Conservation (phyloP, 2,329 filamentous ascomycete species). For the Aspergillus sp. region DNA sequence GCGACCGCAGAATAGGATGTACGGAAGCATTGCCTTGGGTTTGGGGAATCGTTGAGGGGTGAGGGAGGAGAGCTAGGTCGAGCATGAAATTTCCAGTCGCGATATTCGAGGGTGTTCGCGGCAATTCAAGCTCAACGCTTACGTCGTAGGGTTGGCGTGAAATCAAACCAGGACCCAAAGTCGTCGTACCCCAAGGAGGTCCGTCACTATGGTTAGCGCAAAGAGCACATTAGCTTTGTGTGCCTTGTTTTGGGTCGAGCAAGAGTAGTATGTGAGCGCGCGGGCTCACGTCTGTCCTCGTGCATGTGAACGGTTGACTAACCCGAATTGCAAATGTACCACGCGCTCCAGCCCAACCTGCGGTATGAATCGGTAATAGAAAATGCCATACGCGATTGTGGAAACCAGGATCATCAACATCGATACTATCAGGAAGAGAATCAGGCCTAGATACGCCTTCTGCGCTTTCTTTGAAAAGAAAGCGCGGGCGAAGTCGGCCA, state of each 20-base stretch:
- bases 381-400: constrained; percentile 60
- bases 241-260: not conserved
- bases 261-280: not conserved
- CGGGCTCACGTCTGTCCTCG: too few species aligned
- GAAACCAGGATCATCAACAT: constrained; percentile 57
- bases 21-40: constrained; percentile 28
- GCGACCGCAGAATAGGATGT: constrained; percentile 58
- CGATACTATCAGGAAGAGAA: constrained; percentile 53
- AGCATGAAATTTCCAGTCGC: constrained; percentile 93
- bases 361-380: constrained; percentile 69
- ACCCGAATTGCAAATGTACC: constrained; percentile 66
- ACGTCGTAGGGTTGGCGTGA: constrained; percentile 82
- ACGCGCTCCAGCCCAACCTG: constrained; percentile 60
- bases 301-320: constrained; percentile 20
- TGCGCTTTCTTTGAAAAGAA: constrained; percentile 61
- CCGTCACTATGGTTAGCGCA: constrained; percentile 32
- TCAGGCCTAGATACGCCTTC: constrained; percentile 61
- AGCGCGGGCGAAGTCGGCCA: constrained; percentile 54
- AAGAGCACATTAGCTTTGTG: not conserved
- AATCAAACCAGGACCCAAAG: constrained; percentile 56
- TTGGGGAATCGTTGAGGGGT: constrained; percentile 34
- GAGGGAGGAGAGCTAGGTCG: constrained; percentile 65
- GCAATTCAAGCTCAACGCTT: constrained; percentile 69
- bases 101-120: constrained; percentile 72
- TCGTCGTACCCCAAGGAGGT: constrained; percentile 53